These are phyloP conservation scores for Auricularia cornea DNA, from an alignment of 768 basidiomycete genomes.

Conservation along the genomic window DNA sequence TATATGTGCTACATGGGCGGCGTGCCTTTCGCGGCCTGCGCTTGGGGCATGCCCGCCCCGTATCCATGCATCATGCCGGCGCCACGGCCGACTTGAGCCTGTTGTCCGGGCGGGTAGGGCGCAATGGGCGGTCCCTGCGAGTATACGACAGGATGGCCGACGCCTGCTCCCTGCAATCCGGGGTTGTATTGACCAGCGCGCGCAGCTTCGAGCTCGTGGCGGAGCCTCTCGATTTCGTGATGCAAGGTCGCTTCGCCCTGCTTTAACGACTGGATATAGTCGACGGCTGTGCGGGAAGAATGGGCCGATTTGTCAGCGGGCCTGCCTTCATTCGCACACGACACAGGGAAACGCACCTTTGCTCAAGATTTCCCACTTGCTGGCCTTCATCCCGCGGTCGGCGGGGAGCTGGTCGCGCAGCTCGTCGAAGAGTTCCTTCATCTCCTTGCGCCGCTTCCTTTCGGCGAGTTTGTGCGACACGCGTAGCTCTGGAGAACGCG, in stretches of 20 bases:
- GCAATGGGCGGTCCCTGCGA: slow-evolving; percentile 28
- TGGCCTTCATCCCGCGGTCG: slow-evolving; percentile 90
- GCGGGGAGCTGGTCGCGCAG: slow-evolving; percentile 86
- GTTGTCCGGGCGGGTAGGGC: neutral
- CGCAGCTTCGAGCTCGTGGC: slow-evolving; percentile 60
- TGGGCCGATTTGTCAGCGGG: neutral
- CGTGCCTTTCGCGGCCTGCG: neutral
- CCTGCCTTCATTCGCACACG: neutral
- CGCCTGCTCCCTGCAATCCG: slow-evolving; percentile 37
- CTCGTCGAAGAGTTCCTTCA: slow-evolving; percentile 98
- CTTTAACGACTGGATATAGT: slow-evolving; percentile 77
- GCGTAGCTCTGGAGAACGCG: slow-evolving; percentile 88
- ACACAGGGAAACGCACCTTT: slow-evolving; percentile 54
- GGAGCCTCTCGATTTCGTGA: slow-evolving; percentile 68
- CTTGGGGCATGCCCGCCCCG: neutral
- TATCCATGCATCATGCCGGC: neutral
- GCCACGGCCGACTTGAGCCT: neutral
- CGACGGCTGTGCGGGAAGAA: slow-evolving; percentile 49
- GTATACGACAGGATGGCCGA: slow-evolving; percentile 43
- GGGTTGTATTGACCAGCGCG: slow-evolving; percentile 31
- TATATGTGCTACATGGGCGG: neutral
- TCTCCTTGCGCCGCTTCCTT: slow-evolving; percentile 93
- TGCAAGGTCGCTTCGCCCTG: slow-evolving; percentile 66
- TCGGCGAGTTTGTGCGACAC: slow-evolving; percentile 97
- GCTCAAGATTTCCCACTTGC: slow-evolving; percentile 98